These are phyloP conservation scores for Blepharisma undulans DNA, from an alignment of 169 alveolate species.

Conservation along the genomic window DNA sequence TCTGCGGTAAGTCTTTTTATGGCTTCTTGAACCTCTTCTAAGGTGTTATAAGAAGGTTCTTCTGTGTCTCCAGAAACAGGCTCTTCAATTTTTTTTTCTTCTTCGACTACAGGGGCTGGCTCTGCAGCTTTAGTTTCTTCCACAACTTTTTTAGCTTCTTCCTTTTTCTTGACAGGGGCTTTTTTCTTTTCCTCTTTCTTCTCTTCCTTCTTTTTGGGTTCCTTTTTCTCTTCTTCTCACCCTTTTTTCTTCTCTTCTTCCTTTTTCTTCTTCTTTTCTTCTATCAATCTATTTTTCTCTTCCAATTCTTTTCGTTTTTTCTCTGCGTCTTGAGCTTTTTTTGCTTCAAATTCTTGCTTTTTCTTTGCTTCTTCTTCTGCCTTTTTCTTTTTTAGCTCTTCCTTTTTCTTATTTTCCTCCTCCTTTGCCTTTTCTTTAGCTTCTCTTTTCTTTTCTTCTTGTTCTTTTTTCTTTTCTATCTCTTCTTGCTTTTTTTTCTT, in stretches of 20 bases:
- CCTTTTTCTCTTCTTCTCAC: background rate
- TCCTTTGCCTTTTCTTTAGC: background rate
- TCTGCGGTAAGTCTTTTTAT: background rate
- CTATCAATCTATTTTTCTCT: background rate
- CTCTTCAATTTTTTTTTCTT: background rate
- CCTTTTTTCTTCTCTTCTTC: background rate
- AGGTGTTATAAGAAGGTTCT: background rate
- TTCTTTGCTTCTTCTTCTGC: background rate
- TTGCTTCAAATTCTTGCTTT: background rate
- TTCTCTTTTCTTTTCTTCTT: background rate
- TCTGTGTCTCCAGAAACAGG: background rate
- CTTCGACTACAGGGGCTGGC: background rate
- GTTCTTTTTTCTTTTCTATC: slow-evolving; percentile 8
- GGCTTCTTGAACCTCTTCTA: background rate
- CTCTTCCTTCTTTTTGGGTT: background rate
- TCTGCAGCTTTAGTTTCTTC: background rate
- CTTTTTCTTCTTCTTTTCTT: background rate
- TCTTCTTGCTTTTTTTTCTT: background rate
- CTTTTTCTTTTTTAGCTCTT: background rate
- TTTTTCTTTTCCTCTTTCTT: background rate
- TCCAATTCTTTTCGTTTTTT: background rate
- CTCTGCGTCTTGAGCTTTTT: background rate
- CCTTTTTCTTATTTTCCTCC: background rate
- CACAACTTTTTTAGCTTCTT: background rate
- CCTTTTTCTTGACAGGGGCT: background rate